Conservation (phyloP, 1,284 basidiomycete genomes). For the Tilletia setariae region DNA sequence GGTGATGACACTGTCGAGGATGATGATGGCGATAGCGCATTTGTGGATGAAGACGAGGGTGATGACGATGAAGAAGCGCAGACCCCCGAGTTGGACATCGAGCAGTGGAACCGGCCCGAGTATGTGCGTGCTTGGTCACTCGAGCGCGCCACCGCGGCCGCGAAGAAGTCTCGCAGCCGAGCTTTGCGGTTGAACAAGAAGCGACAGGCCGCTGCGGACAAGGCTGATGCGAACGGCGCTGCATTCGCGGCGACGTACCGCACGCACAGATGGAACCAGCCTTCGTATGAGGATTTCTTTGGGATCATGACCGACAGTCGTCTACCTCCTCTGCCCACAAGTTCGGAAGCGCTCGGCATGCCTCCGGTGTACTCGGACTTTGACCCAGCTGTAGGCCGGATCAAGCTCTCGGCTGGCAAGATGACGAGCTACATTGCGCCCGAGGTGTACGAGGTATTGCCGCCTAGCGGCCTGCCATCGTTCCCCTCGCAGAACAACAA, state of each 20-base stretch:
- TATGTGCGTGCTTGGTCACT: conserved; percentile 46
- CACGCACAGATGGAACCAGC: background rate
- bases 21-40: conserved; percentile 19
- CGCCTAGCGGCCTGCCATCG: conserved; percentile 3
- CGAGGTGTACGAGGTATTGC: conserved; percentile 6
- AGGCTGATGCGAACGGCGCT: background rate
- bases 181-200: background rate
- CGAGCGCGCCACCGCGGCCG: conserved; percentile 18
- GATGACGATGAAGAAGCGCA: conserved; percentile 15
- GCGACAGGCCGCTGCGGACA: background rate
- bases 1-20: background rate
- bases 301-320: conserved; percentile 30
- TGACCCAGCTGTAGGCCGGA: background rate
- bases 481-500: conserved; percentile 1
- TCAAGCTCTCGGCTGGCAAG: background rate
- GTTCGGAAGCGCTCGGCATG: conserved; percentile 37
- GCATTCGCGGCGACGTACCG: conserved; percentile 9
- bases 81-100: conserved; percentile 13
- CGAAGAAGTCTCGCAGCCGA: conserved; percentile 15
- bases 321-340: conserved; percentile 34
- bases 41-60: conserved; percentile 15
- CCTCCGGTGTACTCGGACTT: conserved; percentile 38
- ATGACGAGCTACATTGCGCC: conserved; percentile 4
- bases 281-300: conserved; percentile 44
- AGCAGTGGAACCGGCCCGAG: conserved; percentile 35